phyloP scores from a whole-genome alignment of 371 early-diverging fungal species.

The Mucor velutinosus region DNA sequence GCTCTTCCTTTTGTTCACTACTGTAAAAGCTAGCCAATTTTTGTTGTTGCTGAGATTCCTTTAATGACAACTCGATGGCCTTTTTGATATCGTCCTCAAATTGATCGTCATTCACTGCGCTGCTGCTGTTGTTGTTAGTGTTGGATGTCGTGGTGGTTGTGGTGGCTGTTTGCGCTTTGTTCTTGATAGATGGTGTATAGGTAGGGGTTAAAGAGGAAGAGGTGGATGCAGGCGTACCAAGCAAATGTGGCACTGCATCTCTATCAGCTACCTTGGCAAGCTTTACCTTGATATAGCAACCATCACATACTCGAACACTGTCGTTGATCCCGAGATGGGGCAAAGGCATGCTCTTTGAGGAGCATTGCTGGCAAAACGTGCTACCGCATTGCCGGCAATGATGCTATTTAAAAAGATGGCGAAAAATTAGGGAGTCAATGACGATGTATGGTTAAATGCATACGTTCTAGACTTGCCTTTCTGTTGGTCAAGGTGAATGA shows the following conservation, averaged over 20 bases:
- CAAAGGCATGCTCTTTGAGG: constrained; percentile 79
- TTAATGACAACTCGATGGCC: constrained; percentile 86
- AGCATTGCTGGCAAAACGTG: constrained; percentile 91
- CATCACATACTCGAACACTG: constrained; percentile 92
- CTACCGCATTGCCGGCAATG: constrained; percentile 96
- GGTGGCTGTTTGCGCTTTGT: constrained; percentile 10
- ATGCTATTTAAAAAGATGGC: constrained; percentile 52
- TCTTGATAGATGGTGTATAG: constrained; percentile 17
- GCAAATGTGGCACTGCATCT: constrained; percentile 14
- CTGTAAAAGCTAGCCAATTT: not conserved
- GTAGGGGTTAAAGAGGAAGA: constrained; percentile 21
- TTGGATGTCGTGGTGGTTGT: constrained; percentile 7
- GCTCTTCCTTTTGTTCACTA: not conserved
- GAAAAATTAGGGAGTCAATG: not conserved
- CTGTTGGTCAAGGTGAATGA: constrained; percentile 90
- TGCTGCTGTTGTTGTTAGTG: constrained; percentile 4
- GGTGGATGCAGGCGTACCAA: constrained; percentile 16
- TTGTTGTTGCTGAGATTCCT: constrained; percentile 64
- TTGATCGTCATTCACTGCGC: constrained; percentile 45
- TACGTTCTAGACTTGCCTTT: constrained; percentile 51
- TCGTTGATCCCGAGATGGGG: constrained; percentile 88
- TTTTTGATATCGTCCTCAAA: constrained; percentile 82
- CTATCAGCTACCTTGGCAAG: constrained; percentile 37
- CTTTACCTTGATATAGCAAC: constrained; percentile 77
- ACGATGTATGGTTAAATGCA: not conserved